A percentile compares a stretch with the other conserved stretches of the same genome.
Conservation (phyloP, 2,329 filamentous ascomycete species). For the Ophiostoma sp. region DNA sequence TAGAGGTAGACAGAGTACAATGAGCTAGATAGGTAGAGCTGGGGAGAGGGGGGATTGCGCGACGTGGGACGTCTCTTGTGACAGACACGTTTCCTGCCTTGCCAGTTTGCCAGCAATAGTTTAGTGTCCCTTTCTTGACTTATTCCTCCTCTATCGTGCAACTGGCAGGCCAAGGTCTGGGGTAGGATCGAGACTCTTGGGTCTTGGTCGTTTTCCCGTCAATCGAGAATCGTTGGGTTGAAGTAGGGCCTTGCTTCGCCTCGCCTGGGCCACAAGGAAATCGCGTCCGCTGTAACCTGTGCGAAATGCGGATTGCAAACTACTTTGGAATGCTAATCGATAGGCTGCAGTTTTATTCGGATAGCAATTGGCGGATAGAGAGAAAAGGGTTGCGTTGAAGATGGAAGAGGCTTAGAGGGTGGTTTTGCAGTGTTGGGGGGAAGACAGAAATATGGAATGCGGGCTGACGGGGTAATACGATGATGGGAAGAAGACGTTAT, state of each 20-base stretch:
- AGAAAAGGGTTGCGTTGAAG: background rate
- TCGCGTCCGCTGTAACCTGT: background rate
- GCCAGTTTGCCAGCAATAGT: background rate
- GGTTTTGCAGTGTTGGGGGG: background rate
- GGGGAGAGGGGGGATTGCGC: background rate
- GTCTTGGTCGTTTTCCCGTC: background rate
- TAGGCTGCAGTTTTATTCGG: background rate
- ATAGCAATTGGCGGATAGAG: background rate
- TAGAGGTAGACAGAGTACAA: background rate
- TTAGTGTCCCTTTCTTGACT: background rate
- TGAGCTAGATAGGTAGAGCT: background rate
- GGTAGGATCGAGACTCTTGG: background rate
- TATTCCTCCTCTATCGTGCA: background rate
- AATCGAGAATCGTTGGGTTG: background rate
- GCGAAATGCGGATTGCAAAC: background rate
- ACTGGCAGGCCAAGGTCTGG: background rate
- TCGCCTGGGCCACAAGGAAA: constrained; percentile 5
- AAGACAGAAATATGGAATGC: background rate
- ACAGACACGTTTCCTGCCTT: background rate
- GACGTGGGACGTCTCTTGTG: background rate
- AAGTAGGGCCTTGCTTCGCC: constrained; percentile 18
- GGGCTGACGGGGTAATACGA: background rate
- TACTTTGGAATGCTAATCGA: background rate
- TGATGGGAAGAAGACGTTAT: background rate
- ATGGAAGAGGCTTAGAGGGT: background rate